Percentiles rank a stretch among this genome's conserved stretches.
Evolutionary conservation across 2,329 filamentous ascomycete species (phyloP).

Genomic region (Tolypocladium pustulatum): DNA sequence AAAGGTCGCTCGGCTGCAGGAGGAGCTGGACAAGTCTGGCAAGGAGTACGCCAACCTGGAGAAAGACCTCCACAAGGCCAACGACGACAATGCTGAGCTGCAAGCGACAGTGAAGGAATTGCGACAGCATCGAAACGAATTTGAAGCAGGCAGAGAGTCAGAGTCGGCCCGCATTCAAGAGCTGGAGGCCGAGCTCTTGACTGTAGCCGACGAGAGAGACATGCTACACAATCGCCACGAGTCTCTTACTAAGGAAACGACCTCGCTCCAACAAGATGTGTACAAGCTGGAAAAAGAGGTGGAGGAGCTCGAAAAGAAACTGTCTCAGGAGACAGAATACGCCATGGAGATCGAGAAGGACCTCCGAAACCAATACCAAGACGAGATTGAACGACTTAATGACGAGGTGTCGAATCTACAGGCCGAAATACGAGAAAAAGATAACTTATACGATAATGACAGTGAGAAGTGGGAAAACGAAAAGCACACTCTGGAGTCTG

Average conservation of each 20-base stretch:
- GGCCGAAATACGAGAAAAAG: conserved; percentile 56
- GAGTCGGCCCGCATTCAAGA: conserved; percentile 42
- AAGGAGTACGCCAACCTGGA: conserved; percentile 41
- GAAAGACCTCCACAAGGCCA: conserved; percentile 35
- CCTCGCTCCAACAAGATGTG: conserved; percentile 56
- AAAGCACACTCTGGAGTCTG: conserved; percentile 50
- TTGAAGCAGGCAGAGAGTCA: conserved; percentile 18
- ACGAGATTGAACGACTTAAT: conserved; percentile 39
- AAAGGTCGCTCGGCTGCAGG: conserved; percentile 54
- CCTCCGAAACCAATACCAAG: conserved; percentile 33
- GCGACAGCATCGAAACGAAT: conserved; percentile 19
- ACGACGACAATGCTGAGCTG: conserved; percentile 34
- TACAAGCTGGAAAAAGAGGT: conserved; percentile 35
- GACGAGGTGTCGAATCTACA: conserved; percentile 53
- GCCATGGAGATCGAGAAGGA: conserved; percentile 50
- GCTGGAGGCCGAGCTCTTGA: conserved; percentile 47
- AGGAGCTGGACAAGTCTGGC: conserved; percentile 47
- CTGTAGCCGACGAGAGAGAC: conserved; percentile 54
- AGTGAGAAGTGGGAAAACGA: conserved; percentile 64
- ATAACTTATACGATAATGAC: conserved; percentile 60
- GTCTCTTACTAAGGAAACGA: conserved; percentile 53
- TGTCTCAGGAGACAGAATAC: conserved; percentile 45
- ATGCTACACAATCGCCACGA: conserved; percentile 60
- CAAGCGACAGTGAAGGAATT: conserved; percentile 32
- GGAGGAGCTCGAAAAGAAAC: conserved; percentile 34